These are phyloP conservation scores for Argentina anserina DNA, from an alignment of 306 rosid species.

Conservation along the genomic window DNA sequence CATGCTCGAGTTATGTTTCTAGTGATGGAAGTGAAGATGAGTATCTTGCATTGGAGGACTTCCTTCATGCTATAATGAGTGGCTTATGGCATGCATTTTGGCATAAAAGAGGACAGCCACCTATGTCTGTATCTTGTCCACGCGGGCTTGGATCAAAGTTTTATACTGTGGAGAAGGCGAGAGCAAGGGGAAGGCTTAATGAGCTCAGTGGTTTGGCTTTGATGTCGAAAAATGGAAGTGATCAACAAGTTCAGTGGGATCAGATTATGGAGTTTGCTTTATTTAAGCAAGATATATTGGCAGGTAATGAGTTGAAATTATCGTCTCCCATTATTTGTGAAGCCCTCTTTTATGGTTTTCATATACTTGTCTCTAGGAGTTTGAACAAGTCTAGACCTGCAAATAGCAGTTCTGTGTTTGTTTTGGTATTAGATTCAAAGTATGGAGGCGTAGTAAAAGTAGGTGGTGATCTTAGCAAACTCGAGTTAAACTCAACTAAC, in stretches of 20 bases:
- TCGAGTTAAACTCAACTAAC: slow-evolving; percentile 61
- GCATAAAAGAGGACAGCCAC: slow-evolving; percentile 77
- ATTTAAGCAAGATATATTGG: slow-evolving; percentile 59
- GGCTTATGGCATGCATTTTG: slow-evolving; percentile 94
- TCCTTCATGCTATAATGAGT: slow-evolving; percentile 63
- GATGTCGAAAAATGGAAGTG: slow-evolving; percentile 51
- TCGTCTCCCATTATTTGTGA: slow-evolving; percentile 62
- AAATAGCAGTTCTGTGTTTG: slow-evolving; percentile 58
- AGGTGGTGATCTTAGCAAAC: slow-evolving; percentile 76
- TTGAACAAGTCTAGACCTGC: slow-evolving; percentile 58
- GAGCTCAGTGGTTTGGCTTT: slow-evolving; percentile 73
- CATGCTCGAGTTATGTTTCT: slow-evolving; percentile 35
- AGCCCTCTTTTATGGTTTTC: slow-evolving; percentile 89
- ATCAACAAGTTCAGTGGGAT: slow-evolving; percentile 67
- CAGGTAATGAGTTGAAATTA: slow-evolving; percentile 45
- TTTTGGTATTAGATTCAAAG: slow-evolving; percentile 70
- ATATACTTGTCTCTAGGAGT: slow-evolving; percentile 71
- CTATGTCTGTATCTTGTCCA: slow-evolving; percentile 73
- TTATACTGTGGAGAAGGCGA: slow-evolving; percentile 65
- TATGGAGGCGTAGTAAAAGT: slow-evolving; percentile 71
- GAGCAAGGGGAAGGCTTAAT: slow-evolving; percentile 65
- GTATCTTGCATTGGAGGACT: slow-evolving; percentile 78
- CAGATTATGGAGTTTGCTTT: slow-evolving; percentile 68
- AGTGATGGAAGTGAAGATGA: slow-evolving; percentile 60
- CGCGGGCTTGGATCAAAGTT: slow-evolving; percentile 72